Conservation (phyloP, 345 rosid species). For the Boechera divaricarpa region DNA sequence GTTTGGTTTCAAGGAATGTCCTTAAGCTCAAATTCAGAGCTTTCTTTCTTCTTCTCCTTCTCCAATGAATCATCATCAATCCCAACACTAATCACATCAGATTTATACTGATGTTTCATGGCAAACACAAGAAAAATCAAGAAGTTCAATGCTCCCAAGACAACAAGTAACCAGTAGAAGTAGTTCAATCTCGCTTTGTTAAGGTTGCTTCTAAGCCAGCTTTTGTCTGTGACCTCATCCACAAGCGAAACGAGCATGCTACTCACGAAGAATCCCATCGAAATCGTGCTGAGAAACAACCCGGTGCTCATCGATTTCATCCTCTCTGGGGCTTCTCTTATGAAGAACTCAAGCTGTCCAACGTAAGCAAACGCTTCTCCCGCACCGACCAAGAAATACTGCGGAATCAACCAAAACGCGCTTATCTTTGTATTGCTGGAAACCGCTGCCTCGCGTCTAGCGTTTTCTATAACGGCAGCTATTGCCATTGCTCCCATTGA, state of each 20-base stretch:
- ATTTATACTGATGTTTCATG: slow-evolving; percentile 71
- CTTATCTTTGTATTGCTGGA: slow-evolving; percentile 46
- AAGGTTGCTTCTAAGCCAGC: slow-evolving; percentile 75
- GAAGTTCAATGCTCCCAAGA: slow-evolving; percentile 71
- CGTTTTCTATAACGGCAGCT: slow-evolving; percentile 66
- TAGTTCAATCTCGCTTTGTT: slow-evolving; percentile 62
- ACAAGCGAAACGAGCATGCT: slow-evolving; percentile 77
- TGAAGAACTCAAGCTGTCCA: slow-evolving; percentile 94
- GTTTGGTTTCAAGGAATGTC: slow-evolving; percentile 39
- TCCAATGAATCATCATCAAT: slow-evolving; percentile 33
- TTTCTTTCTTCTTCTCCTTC: slow-evolving; percentile 47
- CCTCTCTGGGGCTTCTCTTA: slow-evolving; percentile 84
- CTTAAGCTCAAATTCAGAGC: slow-evolving; percentile 45
- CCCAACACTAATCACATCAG: slow-evolving; percentile 47
- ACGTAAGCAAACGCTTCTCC: slow-evolving; percentile 97
- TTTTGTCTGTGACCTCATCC: slow-evolving; percentile 57
- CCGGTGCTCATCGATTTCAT: slow-evolving; percentile 99
- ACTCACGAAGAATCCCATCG: slow-evolving; percentile 91
- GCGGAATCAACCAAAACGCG: slow-evolving; percentile 85
- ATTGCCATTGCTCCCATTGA: slow-evolving; percentile 72
- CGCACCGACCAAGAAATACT: slow-evolving; percentile 80
- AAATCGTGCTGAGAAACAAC: slow-evolving; percentile 74
- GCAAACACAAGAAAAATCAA: slow-evolving; percentile 59
- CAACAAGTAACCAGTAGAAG: slow-evolving; percentile 83
- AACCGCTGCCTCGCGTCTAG: slow-evolving; percentile 54